phyloP scores from a whole-genome alignment of 2,329 filamentous ascomycete species.

The Paecilomyces fulvus region DNA sequence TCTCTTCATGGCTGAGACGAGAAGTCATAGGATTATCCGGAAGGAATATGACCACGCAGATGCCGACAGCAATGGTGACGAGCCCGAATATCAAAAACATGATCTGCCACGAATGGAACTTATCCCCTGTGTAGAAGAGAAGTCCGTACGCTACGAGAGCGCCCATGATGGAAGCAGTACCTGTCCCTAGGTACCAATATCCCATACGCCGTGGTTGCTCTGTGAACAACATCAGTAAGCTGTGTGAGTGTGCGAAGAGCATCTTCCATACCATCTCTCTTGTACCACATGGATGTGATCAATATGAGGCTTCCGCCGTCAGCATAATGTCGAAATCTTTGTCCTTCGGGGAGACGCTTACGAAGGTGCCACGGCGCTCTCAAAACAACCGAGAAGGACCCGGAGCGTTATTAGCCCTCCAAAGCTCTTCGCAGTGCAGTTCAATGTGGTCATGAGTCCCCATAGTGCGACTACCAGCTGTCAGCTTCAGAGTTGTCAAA shows the following conservation, averaged over 20 bases:
- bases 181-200: constrained; percentile 54
- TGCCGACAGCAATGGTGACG: constrained; percentile 31
- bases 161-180: constrained; percentile 46
- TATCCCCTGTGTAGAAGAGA: constrained; percentile 38
- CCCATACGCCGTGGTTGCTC: constrained; percentile 54
- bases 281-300: constrained; percentile 49
- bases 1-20: constrained; percentile 28
- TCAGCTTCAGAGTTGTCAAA: constrained; percentile 19
- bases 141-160: constrained; percentile 47
- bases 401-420: constrained; percentile 42
- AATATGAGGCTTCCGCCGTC: constrained; percentile 36
- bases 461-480: constrained; percentile 25
- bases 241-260: not conserved
- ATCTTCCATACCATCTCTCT: constrained; percentile 23
- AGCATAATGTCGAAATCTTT: constrained; percentile 2
- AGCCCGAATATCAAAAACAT: constrained; percentile 41
- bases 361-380: constrained; percentile 46
- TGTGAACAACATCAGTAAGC: constrained; percentile 10
- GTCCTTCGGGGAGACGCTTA: constrained; percentile 3
- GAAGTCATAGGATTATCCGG: constrained; percentile 35
- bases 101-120: constrained; percentile 41
- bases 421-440: constrained; percentile 44
- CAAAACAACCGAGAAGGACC: constrained; percentile 46
- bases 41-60: constrained; percentile 30
- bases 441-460: constrained; percentile 42